Evolutionary conservation across 2,329 filamentous ascomycete species (phyloP).

Genomic region (Talaromyces albobiverticillius): DNA sequence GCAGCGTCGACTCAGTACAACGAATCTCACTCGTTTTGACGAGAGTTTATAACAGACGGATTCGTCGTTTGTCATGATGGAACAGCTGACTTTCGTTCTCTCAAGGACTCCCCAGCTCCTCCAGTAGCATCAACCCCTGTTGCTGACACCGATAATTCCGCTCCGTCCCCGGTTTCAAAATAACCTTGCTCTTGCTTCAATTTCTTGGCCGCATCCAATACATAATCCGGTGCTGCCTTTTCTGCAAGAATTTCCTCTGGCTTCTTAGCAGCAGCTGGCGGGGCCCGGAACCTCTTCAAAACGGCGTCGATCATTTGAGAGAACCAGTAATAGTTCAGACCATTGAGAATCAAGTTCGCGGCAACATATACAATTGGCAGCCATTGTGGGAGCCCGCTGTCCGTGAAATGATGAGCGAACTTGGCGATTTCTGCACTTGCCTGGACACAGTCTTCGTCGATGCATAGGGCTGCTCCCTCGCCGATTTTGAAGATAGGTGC

Average conservation of each 20-base stretch:
- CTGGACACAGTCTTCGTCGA: constrained; percentile 37
- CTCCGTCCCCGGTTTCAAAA: constrained; percentile 25
- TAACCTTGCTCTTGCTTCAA: constrained; percentile 28
- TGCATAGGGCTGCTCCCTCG: constrained; percentile 31
- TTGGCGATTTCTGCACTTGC: constrained; percentile 48
- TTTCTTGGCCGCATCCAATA: constrained; percentile 30
- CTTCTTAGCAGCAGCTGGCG: constrained; percentile 26
- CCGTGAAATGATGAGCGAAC: constrained; percentile 40
- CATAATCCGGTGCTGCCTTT: constrained; percentile 21
- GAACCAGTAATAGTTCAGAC: constrained; percentile 65
- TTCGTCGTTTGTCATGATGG: not conserved
- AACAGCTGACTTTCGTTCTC: constrained; percentile 4
- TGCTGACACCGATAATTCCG: constrained; percentile 6
- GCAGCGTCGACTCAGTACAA: not conserved
- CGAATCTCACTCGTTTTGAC: not conserved
- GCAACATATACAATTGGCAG: constrained; percentile 57
- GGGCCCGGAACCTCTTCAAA: constrained; percentile 56
- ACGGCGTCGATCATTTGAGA: constrained; percentile 66
- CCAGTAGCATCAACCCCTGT: constrained; percentile 3
- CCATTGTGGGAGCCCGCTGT: constrained; percentile 53
- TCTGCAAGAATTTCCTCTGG: constrained; percentile 20
- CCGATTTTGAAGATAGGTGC: constrained; percentile 33
- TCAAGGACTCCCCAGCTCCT: constrained; percentile 8
- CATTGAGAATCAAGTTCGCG: constrained; percentile 60
- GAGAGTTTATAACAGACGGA: not conserved